Conservation (phyloP, 345 rosid genomes). For the Excoecaria agallocha region DNA sequence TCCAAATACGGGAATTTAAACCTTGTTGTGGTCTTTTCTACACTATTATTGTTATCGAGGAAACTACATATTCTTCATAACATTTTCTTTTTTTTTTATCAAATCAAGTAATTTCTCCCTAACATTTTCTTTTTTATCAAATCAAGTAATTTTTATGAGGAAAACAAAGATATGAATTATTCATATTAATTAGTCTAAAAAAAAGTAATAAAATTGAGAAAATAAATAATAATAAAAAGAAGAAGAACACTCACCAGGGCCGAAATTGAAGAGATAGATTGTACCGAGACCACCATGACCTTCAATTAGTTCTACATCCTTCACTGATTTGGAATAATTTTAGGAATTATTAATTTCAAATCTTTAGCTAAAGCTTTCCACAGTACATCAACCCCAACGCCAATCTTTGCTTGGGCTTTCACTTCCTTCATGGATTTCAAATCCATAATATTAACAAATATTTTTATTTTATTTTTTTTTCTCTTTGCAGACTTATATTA, state of each 20-base stretch:
- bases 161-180: too few relatives aligned
- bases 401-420: conserved; percentile 21
- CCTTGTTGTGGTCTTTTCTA: too few relatives aligned
- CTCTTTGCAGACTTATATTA: too few relatives aligned
- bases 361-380: conserved; percentile 41
- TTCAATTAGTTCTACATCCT: conserved; percentile 30
- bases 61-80: too few relatives aligned
- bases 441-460: neutral
- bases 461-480: neutral
- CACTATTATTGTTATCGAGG: too few relatives aligned
- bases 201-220: too few relatives aligned
- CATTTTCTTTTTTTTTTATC: too few relatives aligned
- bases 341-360: conserved; percentile 25
- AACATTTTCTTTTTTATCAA: too few relatives aligned
- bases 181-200: neutral
- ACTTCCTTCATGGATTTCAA: conserved; percentile 28
- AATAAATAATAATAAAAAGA: too few relatives aligned
- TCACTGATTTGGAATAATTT: conserved; percentile 27
- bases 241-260: conserved; percentile 27
- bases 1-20: neutral
- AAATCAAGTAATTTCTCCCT: too few relatives aligned
- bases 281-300: conserved; percentile 44
- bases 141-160: too few relatives aligned
- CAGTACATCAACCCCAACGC: conserved; percentile 22
- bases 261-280: conserved; percentile 33